Evolutionary conservation across 1,284 basidiomycete species (phyloP).

Genomic region (Cutaneotrichosporon daszewskae): DNA sequence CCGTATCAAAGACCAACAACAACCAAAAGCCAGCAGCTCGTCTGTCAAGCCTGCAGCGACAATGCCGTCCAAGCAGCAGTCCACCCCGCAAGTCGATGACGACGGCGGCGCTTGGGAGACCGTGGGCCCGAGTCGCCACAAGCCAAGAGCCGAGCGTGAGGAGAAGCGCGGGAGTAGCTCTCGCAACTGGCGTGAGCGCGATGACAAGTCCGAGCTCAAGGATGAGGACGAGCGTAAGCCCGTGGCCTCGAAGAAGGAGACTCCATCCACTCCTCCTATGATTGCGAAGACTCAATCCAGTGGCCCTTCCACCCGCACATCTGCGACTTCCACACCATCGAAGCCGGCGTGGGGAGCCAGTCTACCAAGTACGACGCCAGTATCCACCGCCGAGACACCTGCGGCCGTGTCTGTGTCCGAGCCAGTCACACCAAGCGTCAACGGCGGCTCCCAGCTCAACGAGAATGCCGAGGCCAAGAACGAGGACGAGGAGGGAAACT

Average conservation of each 20-base stretch:
- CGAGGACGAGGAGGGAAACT: conserved; percentile 26
- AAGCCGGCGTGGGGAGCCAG: conserved; percentile 35
- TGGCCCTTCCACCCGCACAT: background rate
- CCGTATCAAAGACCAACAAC: conserved; percentile 28
- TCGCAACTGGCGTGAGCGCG: conserved; percentile 21
- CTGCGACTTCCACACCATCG: conserved; percentile 5
- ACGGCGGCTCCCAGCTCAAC: too few species aligned
- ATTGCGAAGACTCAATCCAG: conserved; percentile 1
- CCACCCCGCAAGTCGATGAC: conserved; percentile 6
- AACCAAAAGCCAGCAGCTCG: too few species aligned
- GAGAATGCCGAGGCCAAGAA: too few species aligned
- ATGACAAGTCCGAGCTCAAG: conserved; percentile 2
- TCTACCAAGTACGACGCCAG: too few species aligned
- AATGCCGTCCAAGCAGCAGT: too few species aligned
- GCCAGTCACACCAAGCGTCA: too few species aligned
- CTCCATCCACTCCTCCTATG: conserved; percentile 1
- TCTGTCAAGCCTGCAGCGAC: too few species aligned
- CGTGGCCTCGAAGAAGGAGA: conserved; percentile 10
- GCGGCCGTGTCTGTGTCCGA: too few species aligned
- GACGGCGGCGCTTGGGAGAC: conserved; percentile 13
- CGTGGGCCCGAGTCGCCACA: conserved; percentile 14
- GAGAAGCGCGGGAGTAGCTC: conserved; percentile 35
- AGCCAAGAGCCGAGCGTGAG: conserved; percentile 12
- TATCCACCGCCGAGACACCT: too few species aligned
- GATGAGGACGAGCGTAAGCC: conserved; percentile 9